Conservation (phyloP, 306 rosid species). For the Pyrus communis region DNA sequence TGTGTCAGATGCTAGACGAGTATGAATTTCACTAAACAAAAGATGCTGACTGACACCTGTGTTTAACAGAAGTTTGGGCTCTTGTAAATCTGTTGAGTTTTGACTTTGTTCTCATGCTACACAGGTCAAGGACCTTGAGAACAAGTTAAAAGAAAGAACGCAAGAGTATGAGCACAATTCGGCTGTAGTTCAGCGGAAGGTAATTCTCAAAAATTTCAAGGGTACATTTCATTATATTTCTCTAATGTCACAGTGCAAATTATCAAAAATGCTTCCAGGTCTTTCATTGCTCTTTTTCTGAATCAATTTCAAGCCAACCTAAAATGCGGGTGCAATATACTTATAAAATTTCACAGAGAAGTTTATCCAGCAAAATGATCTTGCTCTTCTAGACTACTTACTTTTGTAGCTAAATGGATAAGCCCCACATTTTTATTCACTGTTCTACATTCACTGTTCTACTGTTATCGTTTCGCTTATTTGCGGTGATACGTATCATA, state of each 20-base stretch:
- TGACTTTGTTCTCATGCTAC: not conserved
- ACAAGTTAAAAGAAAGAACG: slow-evolving; percentile 8
- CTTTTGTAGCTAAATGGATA: not conserved
- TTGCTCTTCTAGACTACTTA: not conserved
- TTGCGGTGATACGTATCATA: too few species aligned
- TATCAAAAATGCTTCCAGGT: not conserved
- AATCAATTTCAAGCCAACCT: not conserved
- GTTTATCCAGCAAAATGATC: not conserved
- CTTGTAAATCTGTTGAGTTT: not conserved
- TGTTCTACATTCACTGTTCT: not conserved
- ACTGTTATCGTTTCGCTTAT: not conserved
- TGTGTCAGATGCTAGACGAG: not conserved
- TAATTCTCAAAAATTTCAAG: not conserved
- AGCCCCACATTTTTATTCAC: not conserved
- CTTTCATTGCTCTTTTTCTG: not conserved
- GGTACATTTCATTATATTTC: not conserved
- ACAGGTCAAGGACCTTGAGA: slow-evolving; percentile 14
- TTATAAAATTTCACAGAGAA: not conserved
- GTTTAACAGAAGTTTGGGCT: not conserved
- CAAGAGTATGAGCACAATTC: slow-evolving; percentile 1
- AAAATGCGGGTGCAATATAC: not conserved
- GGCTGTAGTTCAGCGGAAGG: not conserved
- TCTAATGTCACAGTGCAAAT: not conserved
- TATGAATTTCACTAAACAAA: not conserved
- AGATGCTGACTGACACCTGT: not conserved